Evolutionary conservation across 2,329 filamentous ascomycete genomes (phyloP).

Genomic region (Knufia petricola): DNA sequence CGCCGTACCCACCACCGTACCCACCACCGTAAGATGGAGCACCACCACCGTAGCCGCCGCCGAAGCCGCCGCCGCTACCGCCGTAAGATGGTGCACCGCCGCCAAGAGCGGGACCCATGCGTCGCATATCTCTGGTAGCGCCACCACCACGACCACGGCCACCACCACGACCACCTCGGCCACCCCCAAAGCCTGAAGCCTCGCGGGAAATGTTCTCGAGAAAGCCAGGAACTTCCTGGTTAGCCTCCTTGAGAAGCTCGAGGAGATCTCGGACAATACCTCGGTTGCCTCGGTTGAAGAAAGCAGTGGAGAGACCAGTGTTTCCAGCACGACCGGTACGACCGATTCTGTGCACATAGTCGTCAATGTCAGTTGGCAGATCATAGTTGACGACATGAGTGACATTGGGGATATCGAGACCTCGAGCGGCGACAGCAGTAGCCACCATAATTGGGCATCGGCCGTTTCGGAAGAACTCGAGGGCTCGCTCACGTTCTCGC

Average conservation of each 20-base stretch:
- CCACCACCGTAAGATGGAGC: slow-evolving; percentile 17
- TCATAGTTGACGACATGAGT: slow-evolving; percentile 99
- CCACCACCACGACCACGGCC: slow-evolving; percentile 50
- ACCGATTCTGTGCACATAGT: slow-evolving; percentile 98
- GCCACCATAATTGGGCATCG: slow-evolving; percentile 95
- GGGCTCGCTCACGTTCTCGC: slow-evolving; percentile 93
- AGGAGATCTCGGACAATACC: slow-evolving; percentile 93
- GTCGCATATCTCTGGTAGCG: slow-evolving; percentile 84
- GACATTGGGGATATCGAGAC: slow-evolving; percentile 91
- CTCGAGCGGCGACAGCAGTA: slow-evolving; percentile 84
- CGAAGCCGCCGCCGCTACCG: slow-evolving; percentile 24
- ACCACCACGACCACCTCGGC: slow-evolving; percentile 57
- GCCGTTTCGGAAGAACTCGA: slow-evolving; percentile 94
- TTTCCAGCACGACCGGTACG: slow-evolving; percentile 99
- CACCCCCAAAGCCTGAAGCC: slow-evolving; percentile 69
- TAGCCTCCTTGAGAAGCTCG: slow-evolving; percentile 96
- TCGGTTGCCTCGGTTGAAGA: slow-evolving; percentile 99
- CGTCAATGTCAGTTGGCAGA: slow-evolving; percentile 95
- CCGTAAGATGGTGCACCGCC: slow-evolving; percentile 30
- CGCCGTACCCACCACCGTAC: slow-evolving; percentile 26
- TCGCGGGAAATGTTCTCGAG: slow-evolving; percentile 96
- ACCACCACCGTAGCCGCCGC: slow-evolving; percentile 20
- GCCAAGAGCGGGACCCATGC: slow-evolving; percentile 42
- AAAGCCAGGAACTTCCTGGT: slow-evolving; percentile 91
- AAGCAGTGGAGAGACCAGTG: slow-evolving; percentile 94